Conservation (phyloP, 2,329 filamentous ascomycete genomes). For the Fusarium chaquense region DNA sequence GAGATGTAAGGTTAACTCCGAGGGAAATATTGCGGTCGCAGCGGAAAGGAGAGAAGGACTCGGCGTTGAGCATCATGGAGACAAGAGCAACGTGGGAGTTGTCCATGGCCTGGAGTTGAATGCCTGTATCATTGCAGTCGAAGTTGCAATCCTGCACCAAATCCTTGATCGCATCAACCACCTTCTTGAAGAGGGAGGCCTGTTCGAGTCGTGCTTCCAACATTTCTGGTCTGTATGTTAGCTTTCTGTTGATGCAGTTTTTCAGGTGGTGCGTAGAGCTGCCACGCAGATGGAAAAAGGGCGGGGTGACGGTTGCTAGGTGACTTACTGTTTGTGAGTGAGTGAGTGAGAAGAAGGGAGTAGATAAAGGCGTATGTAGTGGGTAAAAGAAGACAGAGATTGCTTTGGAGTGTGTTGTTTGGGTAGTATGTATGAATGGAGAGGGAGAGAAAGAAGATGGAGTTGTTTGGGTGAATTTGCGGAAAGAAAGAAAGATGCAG, state of each 20-base stretch:
- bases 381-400: not conserved
- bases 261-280: conserved; percentile 16
- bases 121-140: conserved; percentile 99
- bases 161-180: conserved; percentile 99
- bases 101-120: conserved; percentile 99
- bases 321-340: conserved; percentile 28
- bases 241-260: conserved; percentile 14
- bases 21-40: conserved; percentile 99
- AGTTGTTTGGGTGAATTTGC: conserved; percentile 33
- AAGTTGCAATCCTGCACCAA: conserved; percentile 99
- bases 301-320: conserved; percentile 34
- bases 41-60: conserved; percentile 93
- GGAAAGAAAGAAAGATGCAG: conserved; percentile 28
- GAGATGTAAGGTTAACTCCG: conserved; percentile 94
- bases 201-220: conserved; percentile 98
- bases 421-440: not conserved
- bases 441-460: not conserved
- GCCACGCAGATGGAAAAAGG: conserved; percentile 31
- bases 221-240: conserved; percentile 66
- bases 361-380: not conserved
- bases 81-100: conserved; percentile 99
- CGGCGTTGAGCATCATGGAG: conserved; percentile 97
- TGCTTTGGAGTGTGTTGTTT: not conserved
- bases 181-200: conserved; percentile 94
- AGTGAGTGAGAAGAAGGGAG: not conserved